These are phyloP conservation scores for Vaccinium macrocarpon DNA, from an alignment of 148 eudicot genomes.

Conservation along the genomic window DNA sequence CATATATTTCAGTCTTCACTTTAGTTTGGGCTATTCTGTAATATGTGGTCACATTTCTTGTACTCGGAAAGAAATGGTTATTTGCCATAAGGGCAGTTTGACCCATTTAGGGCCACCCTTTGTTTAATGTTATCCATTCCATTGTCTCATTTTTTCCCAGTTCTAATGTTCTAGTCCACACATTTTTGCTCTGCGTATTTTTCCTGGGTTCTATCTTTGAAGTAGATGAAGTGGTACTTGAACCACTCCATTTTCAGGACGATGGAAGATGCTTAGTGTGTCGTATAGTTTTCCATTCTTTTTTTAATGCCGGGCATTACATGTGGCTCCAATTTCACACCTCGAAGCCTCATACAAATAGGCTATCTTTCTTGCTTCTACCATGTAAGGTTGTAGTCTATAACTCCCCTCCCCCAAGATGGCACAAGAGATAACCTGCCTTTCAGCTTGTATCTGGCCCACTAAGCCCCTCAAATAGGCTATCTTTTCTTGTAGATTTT, in stretches of 20 bases:
- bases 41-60: background rate
- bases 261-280: background rate
- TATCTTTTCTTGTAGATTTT: too few relatives aligned
- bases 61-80: background rate
- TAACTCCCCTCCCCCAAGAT: background rate
- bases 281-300: background rate
- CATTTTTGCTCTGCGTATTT: slow-evolving; percentile 10
- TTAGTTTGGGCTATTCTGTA: background rate
- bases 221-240: background rate
- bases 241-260: background rate
- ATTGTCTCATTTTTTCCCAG: background rate
- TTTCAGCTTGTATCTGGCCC: background rate
- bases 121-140: background rate
- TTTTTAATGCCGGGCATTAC: background rate
- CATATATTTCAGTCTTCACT: background rate
- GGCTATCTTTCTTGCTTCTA: background rate
- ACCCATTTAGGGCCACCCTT: background rate
- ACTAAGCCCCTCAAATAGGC: too few relatives aligned
- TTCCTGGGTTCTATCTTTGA: background rate
- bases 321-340: background rate
- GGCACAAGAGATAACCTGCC: slow-evolving; percentile 10
- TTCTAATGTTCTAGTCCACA: background rate
- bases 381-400: background rate
- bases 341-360: background rate
- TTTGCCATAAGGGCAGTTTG: background rate